Base-by-base conservation (phyloP, 2,329 filamentous ascomycete species). In the Colletotrichum salicis region DNA sequence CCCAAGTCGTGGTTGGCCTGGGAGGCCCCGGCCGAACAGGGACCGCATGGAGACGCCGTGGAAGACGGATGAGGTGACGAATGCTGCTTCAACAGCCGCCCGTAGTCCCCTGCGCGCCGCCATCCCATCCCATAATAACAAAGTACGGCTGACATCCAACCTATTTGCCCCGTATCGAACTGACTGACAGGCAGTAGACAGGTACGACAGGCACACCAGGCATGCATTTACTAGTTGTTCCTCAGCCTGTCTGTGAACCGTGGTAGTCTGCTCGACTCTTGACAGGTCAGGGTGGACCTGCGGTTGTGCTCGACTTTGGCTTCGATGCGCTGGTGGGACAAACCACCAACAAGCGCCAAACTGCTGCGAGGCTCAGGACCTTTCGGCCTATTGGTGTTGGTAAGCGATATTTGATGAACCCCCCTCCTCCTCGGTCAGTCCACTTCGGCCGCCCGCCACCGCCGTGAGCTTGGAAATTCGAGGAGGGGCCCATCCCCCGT, bases 341-440 rank as follows among this genome's bases (percentile, higher is more conserved):
- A 31, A 48, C 27, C 37, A 22, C 41, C 41, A 48, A 48, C 37
- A 22, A n/a, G 27, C 45, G 58, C 19, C 58, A 52, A 27, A 48
- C 51, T 51, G 55, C 37, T 41, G 19, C 41, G 37, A 68, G 29
- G 51, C 33, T 29, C 27, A 51, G 27, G 48, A 29, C 29, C 33
- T n/a, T 24, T 12, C 64, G 45, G 64, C 35, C 19, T 48, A 19
- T 10, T 48, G 19, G 19, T 48, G 37, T 41, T 41, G 41, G 19
- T 67, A 58, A 63, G 52, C 68, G 64, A 71, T 37, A 67, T 71
- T 71, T 31, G 51, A 68, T 35, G 64, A 71, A 67, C 58, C 64
- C 29, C 31, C 57, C 45, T 45, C 27, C 45, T 27, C 37, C 61
- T 70, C 54, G 27, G 52, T 27, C 56, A 8, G 13, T n/a, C 57